Conservation (phyloP, 2,329 filamentous ascomycete genomes). For the Calonectria multiphialidica region DNA sequence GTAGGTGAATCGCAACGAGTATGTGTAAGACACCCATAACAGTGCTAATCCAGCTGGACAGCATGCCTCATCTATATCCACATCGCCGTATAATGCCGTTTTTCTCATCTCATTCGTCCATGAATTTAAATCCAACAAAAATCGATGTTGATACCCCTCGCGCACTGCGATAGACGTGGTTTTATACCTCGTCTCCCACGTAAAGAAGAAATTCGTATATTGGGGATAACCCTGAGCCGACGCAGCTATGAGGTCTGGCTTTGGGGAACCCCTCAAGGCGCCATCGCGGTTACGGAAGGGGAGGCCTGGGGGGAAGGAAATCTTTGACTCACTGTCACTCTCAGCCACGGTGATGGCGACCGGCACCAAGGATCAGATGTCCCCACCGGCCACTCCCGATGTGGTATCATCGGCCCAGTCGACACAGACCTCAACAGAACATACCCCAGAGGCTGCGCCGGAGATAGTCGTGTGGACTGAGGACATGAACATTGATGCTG, state of each 20-base stretch:
- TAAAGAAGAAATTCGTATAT: slow-evolving; percentile 13
- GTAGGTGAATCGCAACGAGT: slow-evolving; percentile 20
- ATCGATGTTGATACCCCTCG: slow-evolving; percentile 38
- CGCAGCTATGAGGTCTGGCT: slow-evolving; percentile 42
- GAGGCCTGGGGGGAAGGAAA: slow-evolving; percentile 32
- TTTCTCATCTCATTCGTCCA: slow-evolving; percentile 40
- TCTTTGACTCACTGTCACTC: slow-evolving; percentile 42
- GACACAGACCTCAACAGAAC: slow-evolving; percentile 49
- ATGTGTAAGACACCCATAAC: slow-evolving; percentile 18
- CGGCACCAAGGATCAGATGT: slow-evolving; percentile 44
- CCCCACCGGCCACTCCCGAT: slow-evolving; percentile 43
- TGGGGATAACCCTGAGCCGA: slow-evolving; percentile 28
- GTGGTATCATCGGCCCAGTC: slow-evolving; percentile 42
- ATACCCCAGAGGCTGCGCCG: slow-evolving; percentile 51
- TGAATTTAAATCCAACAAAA: slow-evolving; percentile 38
- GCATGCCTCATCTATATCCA: slow-evolving; percentile 3
- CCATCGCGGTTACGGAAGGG: slow-evolving; percentile 39
- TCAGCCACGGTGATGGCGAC: slow-evolving; percentile 39
- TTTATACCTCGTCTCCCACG: slow-evolving; percentile 32
- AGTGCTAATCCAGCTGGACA: slow-evolving; percentile 29
- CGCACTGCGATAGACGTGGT: slow-evolving; percentile 30
- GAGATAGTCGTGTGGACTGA: slow-evolving; percentile 61
- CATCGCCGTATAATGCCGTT: slow-evolving; percentile 40
- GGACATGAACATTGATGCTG: slow-evolving; percentile 49
- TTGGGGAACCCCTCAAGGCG: slow-evolving; percentile 37